Evolutionary conservation across 805 yeast genomes (phyloP).

Genomic region (Kazachstania psychrophila): DNA sequence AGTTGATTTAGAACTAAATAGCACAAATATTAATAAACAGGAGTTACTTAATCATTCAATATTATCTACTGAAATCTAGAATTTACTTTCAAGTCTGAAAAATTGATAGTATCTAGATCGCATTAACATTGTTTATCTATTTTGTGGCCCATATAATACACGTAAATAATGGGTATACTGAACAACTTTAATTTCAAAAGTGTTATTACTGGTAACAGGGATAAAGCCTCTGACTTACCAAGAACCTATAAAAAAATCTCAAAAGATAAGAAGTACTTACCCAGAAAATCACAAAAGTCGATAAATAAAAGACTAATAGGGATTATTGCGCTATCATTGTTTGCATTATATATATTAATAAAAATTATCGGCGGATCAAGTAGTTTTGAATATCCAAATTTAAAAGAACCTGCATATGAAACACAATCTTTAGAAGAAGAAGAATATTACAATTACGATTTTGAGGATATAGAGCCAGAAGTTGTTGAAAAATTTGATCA

Average conservation of each 20-base stretch:
- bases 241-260: background rate
- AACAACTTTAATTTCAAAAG: background rate
- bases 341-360: background rate
- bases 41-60: too few relatives aligned
- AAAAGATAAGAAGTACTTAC: slow-evolving; percentile 1
- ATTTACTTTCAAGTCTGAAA: too few relatives aligned
- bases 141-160: too few relatives aligned
- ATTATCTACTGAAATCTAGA: too few relatives aligned
- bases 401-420: slow-evolving; percentile 4
- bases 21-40: too few relatives aligned
- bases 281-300: background rate
- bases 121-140: too few relatives aligned
- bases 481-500: slow-evolving; percentile 30
- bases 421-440: slow-evolving; percentile 18
- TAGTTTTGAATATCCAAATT: background rate
- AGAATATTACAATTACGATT: slow-evolving; percentile 30
- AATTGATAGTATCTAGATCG: too few relatives aligned
- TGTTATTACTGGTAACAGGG: background rate
- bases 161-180: slow-evolving; percentile 1
- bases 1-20: too few relatives aligned
- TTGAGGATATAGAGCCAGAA: slow-evolving; percentile 29
- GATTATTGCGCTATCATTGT: background rate
- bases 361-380: background rate
- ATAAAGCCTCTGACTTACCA: background rate
- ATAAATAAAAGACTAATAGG: background rate